Evolutionary conservation across 352 stramenopile species (phyloP).

Genomic region (Phytopythium mirpurense): DNA sequence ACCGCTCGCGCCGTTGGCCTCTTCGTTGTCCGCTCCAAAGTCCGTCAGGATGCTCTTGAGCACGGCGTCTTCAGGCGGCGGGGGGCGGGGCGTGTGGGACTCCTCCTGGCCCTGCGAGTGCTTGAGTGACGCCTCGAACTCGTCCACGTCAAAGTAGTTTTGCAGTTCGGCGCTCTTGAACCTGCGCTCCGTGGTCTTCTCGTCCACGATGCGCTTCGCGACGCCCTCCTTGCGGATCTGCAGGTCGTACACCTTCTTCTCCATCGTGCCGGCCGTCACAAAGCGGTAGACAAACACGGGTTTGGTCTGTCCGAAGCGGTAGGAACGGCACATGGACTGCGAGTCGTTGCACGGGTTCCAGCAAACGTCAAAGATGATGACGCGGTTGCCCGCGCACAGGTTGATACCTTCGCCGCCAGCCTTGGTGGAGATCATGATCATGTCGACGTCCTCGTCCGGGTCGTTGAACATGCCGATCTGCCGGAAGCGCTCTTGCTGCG

Average conservation of each 20-base stretch:
- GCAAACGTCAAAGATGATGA: conserved; percentile 91
- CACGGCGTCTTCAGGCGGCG: conserved; percentile 44
- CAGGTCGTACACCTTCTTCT: conserved; percentile 91
- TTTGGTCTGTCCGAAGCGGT: conserved; percentile 90
- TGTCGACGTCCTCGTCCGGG: conserved; percentile 65
- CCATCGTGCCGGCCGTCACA: conserved; percentile 89
- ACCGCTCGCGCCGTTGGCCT: conserved; percentile 13
- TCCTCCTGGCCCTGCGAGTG: conserved; percentile 27
- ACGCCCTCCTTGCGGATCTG: conserved; percentile 89
- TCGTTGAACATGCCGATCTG: conserved; percentile 84
- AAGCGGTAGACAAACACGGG: conserved; percentile 92
- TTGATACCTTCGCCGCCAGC: conserved; percentile 87
- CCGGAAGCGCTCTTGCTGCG: conserved; percentile 71
- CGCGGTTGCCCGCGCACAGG: conserved; percentile 82
- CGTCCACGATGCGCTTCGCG: conserved; percentile 85
- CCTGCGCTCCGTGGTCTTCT: conserved; percentile 78
- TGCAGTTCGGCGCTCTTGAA: conserved; percentile 76
- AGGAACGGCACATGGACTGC: conserved; percentile 91
- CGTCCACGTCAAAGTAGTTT: conserved; percentile 82
- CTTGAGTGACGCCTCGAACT: conserved; percentile 70
- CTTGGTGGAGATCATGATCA: conserved; percentile 88
- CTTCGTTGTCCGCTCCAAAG: conserved; percentile 21
- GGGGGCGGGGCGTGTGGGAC: neutral
- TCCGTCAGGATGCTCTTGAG: conserved; percentile 43
- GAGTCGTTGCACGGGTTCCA: conserved; percentile 91